Evolutionary conservation across 805 yeast genomes (phyloP), one percentile per base, ranked within the genome.

Genomic region (Wickerhamomyces queroliae): DNA sequence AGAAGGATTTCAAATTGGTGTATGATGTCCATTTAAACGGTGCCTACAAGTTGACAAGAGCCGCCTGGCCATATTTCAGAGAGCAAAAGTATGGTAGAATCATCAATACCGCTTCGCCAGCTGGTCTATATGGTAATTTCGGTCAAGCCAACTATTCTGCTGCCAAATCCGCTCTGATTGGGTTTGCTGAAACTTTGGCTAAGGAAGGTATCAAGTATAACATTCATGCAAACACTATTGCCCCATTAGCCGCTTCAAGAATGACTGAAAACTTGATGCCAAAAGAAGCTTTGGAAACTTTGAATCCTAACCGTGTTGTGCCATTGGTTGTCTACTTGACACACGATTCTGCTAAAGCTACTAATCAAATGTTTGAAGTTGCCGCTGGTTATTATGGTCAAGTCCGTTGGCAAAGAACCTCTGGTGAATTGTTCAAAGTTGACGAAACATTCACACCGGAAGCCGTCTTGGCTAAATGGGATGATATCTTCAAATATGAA

Each of bases 111-210:
- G 80, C 95, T 21, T 89, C 96, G 4, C 96, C 98, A 4, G 98
- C 98, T 26, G 99, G 99, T 18, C 72, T 91, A 48, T 91, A 83
- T 61, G 99, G 99, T 46, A 89, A 89, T 66, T 91, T 90, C 65
- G 99, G 99, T 36, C 99, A 91, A 67, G 78, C 95, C 30, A 91
- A 91, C 67, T 91, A 91, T 66, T 80, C 96, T 1, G 90, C 96
- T 22, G 97, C 96, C 18, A 91, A 91, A 63, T 68, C 85, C 46
- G 98, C 86, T 15, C 68, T 89, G 38, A 85, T 91, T 41, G 98
- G 97, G 10, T 78, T 91, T 52, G 83, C 95, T 35, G 96, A 91
- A 64, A 89, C 97, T 8, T 75, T 90, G 56, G 95, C 97, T 20
- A 90, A 88, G 66, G 99, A 91, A 66, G 99, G 99, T 49, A 75